Conservation (phyloP, 2,329 filamentous ascomycete genomes). For the Thelonectria rubi region DNA sequence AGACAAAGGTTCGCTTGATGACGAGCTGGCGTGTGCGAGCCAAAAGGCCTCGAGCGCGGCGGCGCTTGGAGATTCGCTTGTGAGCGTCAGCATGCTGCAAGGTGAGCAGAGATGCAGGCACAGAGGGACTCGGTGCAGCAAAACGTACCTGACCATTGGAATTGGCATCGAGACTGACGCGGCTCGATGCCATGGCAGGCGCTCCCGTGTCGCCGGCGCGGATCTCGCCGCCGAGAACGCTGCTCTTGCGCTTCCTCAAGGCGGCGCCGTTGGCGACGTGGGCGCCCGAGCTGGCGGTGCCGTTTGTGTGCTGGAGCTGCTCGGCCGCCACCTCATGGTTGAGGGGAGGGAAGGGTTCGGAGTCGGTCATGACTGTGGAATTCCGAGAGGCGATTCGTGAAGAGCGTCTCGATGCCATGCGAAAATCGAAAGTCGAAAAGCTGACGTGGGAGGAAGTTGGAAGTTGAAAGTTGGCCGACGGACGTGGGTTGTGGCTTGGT, state of each 20-base stretch:
- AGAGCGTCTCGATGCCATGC: constrained; percentile 15
- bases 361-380: constrained; percentile 51
- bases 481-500: neutral
- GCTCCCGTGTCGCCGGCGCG: constrained; percentile 65
- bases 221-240: constrained; percentile 62
- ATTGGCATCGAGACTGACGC: constrained; percentile 54
- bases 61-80: constrained; percentile 62
- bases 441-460: neutral
- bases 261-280: constrained; percentile 47
- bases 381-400: constrained; percentile 15
- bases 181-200: constrained; percentile 62
- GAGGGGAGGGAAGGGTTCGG: constrained; percentile 66
- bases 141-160: constrained; percentile 32
- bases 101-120: constrained; percentile 23
- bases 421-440: neutral
- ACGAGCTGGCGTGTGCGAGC: constrained; percentile 62
- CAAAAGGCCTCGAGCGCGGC: constrained; percentile 61
- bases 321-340: constrained; percentile 55
- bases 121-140: neutral
- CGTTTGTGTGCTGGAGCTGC: constrained; percentile 54
- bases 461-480: constrained; percentile 3
- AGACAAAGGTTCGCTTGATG: constrained; percentile 68
- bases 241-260: constrained; percentile 65
- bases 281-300: constrained; percentile 26
- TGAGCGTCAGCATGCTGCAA: constrained; percentile 36